Conservation (phyloP, 441 rosid genomes). For the Biscutella laevigata region DNA sequence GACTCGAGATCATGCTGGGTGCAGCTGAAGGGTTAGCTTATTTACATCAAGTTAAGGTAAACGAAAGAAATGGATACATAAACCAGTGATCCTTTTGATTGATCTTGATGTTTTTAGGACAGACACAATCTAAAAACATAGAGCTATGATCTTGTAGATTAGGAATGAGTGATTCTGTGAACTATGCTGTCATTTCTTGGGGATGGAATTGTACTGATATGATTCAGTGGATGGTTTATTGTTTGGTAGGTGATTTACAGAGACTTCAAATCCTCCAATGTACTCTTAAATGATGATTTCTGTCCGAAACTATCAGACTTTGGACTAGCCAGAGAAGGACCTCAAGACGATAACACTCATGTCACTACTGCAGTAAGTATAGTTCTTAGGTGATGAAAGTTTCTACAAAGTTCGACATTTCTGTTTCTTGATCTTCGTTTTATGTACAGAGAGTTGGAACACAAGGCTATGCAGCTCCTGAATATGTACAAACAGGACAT, state of each 20-base stretch:
- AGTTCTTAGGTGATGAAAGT: background rate
- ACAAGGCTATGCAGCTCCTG: slow-evolving; percentile 84
- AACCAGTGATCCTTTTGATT: background rate
- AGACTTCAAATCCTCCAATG: slow-evolving; percentile 74
- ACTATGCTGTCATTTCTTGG: background rate
- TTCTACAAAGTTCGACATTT: background rate
- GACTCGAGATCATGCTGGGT: slow-evolving; percentile 60
- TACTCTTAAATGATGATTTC: slow-evolving; percentile 52
- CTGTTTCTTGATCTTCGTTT: background rate
- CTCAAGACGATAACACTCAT: slow-evolving; percentile 55
- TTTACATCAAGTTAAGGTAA: slow-evolving; percentile 52
- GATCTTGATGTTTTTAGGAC: background rate
- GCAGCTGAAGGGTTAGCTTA: slow-evolving; percentile 57
- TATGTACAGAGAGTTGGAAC: slow-evolving; percentile 63
- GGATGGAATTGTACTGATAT: background rate
- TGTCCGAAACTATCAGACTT: slow-evolving; percentile 85
- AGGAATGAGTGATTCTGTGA: background rate
- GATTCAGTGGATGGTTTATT: too few relatives aligned
- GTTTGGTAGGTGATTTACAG: slow-evolving; percentile 59
- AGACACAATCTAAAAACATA: background rate
- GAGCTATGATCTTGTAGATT: background rate
- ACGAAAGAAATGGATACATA: slow-evolving; percentile 20
- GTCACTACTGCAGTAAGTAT: slow-evolving; percentile 76
- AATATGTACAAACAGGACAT: slow-evolving; percentile 73
- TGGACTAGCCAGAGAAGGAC: slow-evolving; percentile 90